phyloP scores from a whole-genome alignment of 1,284 basidiomycete species.

The Agroathelia rolfsii region DNA sequence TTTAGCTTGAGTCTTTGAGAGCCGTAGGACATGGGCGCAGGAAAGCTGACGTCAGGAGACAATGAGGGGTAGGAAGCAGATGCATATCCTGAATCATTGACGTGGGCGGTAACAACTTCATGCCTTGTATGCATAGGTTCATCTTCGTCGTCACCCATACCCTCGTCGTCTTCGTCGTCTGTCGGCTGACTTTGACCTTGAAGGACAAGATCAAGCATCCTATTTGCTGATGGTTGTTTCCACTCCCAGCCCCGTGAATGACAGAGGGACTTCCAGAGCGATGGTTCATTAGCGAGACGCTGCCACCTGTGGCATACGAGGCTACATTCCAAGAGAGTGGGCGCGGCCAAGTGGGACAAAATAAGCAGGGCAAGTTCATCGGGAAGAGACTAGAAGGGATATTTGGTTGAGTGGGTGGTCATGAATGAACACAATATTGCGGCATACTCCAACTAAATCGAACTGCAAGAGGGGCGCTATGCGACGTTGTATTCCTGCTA shows the following conservation, averaged over 20 bases:
- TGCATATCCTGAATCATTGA: slow-evolving; percentile 18
- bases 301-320: slow-evolving; percentile 67
- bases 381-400: slow-evolving; percentile 64
- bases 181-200: not conserved
- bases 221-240: slow-evolving; percentile 29
- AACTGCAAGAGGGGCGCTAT: slow-evolving; percentile 65
- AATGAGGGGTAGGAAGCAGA: slow-evolving; percentile 17
- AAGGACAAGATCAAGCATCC: slow-evolving; percentile 12
- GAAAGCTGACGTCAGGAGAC: slow-evolving; percentile 15
- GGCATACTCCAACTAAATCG: slow-evolving; percentile 69
- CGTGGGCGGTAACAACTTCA: slow-evolving; percentile 42
- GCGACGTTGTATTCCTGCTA: slow-evolving; percentile 56
- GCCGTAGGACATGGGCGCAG: too few relatives aligned
- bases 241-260: slow-evolving; percentile 51
- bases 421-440: slow-evolving; percentile 2
- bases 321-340: slow-evolving; percentile 53
- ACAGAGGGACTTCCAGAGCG: slow-evolving; percentile 60
- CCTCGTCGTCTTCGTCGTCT: slow-evolving; percentile 61
- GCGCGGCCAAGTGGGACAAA: slow-evolving; percentile 51
- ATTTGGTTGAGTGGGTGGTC: slow-evolving; percentile 2
- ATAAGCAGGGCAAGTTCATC: slow-evolving; percentile 66
- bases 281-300: slow-evolving; percentile 55
- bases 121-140: slow-evolving; percentile 30
- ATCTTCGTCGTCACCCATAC: slow-evolving; percentile 69
- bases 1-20: too few relatives aligned